Percentiles rank a stretch among this genome's conserved stretches.
Conservation (phyloP, 805 yeast species). For the Tetrapisispora iriomotensis region DNA sequence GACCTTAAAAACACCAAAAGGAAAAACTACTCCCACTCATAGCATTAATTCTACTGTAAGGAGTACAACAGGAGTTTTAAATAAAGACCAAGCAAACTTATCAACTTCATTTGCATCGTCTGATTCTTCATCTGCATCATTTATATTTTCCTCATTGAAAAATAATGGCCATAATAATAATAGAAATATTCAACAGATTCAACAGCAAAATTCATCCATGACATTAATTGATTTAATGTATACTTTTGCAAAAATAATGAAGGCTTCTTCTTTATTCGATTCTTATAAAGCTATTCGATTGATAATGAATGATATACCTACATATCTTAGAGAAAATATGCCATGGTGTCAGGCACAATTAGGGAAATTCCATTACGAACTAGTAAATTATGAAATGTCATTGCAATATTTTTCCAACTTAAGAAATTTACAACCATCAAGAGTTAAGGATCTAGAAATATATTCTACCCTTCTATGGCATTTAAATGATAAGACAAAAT, state of each 20-base stretch:
- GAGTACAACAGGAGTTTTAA: background rate
- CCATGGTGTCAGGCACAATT: slow-evolving; percentile 80
- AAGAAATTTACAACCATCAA: slow-evolving; percentile 61
- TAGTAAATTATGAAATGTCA: slow-evolving; percentile 73
- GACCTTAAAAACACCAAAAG: slow-evolving; percentile 1
- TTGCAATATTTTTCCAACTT: slow-evolving; percentile 52
- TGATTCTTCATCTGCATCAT: background rate
- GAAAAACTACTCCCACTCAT: background rate
- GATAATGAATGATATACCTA: slow-evolving; percentile 47
- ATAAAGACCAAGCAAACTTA: background rate
- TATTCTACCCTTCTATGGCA: slow-evolving; percentile 92
- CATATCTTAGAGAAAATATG: slow-evolving; percentile 47
- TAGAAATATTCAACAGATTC: background rate
- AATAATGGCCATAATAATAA: background rate
- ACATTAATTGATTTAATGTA: slow-evolving; percentile 9
- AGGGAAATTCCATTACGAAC: slow-evolving; percentile 79
- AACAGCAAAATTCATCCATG: background rate
- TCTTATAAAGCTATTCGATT: slow-evolving; percentile 70
- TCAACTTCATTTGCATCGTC: slow-evolving; percentile 1
- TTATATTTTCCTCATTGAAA: background rate
- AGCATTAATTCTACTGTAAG: background rate
- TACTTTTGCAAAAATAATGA: slow-evolving; percentile 13
- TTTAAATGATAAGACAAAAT: slow-evolving; percentile 64
- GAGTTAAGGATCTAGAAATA: slow-evolving; percentile 82
- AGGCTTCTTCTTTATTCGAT: slow-evolving; percentile 41